These are phyloP conservation scores for Scopulariopsis brevicaulis DNA, from an alignment of 2,329 filamentous ascomycete genomes.

Conservation along the genomic window DNA sequence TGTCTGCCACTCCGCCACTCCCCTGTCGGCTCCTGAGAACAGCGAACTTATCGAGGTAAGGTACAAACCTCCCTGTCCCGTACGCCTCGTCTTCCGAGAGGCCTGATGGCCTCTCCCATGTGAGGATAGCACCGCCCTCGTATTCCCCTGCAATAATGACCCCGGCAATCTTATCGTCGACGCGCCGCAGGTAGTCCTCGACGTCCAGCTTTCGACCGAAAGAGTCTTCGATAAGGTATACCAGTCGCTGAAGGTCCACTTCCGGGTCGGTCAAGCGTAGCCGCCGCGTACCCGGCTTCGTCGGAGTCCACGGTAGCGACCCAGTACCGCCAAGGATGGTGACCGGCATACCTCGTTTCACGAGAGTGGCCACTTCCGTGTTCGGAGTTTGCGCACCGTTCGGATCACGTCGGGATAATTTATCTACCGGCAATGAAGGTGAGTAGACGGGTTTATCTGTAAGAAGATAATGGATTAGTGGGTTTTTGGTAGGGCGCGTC, in stretches of 20 bases:
- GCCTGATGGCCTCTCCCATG: conserved; percentile 72
- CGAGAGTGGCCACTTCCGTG: conserved; percentile 53
- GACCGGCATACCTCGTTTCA: conserved; percentile 85
- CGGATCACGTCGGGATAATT: conserved; percentile 10
- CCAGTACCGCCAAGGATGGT: conserved; percentile 44
- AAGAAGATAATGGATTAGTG: conserved; percentile 86
- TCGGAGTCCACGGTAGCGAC: conserved; percentile 53
- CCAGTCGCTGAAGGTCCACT: conserved; percentile 72
- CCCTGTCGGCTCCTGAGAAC: conserved; percentile 83
- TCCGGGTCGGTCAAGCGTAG: conserved; percentile 67
- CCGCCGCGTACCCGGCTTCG: conserved; percentile 43
- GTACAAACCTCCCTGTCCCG: conserved; percentile 57
- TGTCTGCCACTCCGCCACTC: conserved; percentile 83
- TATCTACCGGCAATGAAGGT: conserved; percentile 69
- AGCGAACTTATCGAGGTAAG: conserved; percentile 95
- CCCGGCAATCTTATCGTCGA: conserved; percentile 72
- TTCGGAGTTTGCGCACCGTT: conserved; percentile 3
- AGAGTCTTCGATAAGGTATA: conserved; percentile 85
- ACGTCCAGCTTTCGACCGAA: conserved; percentile 80
- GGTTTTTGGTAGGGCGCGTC: conserved; percentile 55
- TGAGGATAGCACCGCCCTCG: conserved; percentile 88
- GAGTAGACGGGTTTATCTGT: conserved; percentile 92
- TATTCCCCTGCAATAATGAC: conserved; percentile 94
- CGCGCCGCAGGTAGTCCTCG: conserved; percentile 68
- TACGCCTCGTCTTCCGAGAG: conserved; percentile 42